Conservation (phyloP, 768 basidiomycete species). For the Mycena maculata region DNA sequence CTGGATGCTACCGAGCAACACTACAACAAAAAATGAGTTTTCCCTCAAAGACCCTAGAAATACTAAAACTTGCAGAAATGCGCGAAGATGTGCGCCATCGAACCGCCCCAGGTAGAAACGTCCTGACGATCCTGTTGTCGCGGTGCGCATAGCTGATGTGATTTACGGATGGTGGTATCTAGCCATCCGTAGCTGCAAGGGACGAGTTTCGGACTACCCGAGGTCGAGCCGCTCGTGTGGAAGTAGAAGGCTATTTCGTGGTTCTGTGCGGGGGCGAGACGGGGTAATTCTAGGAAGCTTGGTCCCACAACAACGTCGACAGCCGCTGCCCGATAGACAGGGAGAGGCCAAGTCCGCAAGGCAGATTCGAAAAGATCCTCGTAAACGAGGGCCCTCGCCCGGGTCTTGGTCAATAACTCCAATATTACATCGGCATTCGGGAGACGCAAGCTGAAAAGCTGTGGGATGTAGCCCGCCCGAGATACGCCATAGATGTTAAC, state of each 20-base stretch:
- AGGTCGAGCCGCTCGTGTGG: slow-evolving; percentile 86
- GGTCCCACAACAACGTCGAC: slow-evolving; percentile 52
- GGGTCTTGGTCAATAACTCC: slow-evolving; percentile 72
- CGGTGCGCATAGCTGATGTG: slow-evolving; percentile 62
- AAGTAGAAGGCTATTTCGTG: slow-evolving; percentile 73
- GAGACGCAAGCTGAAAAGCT: slow-evolving; percentile 81
- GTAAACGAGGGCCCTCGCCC: slow-evolving; percentile 72
- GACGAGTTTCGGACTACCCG: slow-evolving; percentile 85
- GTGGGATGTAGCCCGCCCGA: slow-evolving; percentile 81
- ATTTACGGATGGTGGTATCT: slow-evolving; percentile 69
- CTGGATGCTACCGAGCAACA: slow-evolving; percentile 78
- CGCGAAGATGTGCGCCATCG: slow-evolving; percentile 80
- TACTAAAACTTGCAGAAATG: slow-evolving; percentile 70
- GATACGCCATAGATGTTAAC: slow-evolving; percentile 81
- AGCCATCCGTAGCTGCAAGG: slow-evolving; percentile 79
- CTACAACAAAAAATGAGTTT: too few relatives aligned
- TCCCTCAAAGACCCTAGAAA: too few relatives aligned
- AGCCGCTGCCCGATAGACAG: slow-evolving; percentile 58
- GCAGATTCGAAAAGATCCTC: slow-evolving; percentile 66
- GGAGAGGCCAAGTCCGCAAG: slow-evolving; percentile 60
- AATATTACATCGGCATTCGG: slow-evolving; percentile 78
- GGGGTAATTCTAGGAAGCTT: slow-evolving; percentile 55
- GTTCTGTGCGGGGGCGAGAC: slow-evolving; percentile 37
- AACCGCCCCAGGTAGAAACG: slow-evolving; percentile 80
- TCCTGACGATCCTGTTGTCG: slow-evolving; percentile 66